These are phyloP conservation scores for Geotrichum europaeum DNA, from an alignment of 1,139 yeast genomes.

Conservation along the genomic window DNA sequence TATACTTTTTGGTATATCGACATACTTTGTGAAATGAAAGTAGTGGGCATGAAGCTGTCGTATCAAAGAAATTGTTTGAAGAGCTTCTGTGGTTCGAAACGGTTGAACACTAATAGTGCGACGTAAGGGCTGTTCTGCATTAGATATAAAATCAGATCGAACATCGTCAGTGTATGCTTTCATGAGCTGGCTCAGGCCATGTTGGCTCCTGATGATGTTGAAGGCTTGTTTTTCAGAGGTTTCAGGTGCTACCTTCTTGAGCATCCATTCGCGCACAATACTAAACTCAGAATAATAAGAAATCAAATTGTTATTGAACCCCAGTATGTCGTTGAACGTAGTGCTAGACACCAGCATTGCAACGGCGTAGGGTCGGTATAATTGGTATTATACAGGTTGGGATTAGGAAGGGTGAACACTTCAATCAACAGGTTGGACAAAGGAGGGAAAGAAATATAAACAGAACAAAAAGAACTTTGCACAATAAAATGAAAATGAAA, in stretches of 20 bases:
- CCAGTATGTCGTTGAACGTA: not conserved
- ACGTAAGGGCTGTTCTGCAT: not conserved
- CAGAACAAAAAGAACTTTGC: not conserved
- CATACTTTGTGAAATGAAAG: slow-evolving; percentile 11
- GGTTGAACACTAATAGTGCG: not conserved
- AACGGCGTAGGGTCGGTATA: not conserved
- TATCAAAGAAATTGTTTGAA: slow-evolving; percentile 8
- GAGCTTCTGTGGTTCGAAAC: slow-evolving; percentile 1
- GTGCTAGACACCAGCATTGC: not conserved
- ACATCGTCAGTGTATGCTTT: slow-evolving; percentile 5
- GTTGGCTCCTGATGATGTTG: not conserved
- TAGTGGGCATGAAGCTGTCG: slow-evolving; percentile 24
- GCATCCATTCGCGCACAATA: slow-evolving; percentile 11
- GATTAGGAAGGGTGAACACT: not conserved
- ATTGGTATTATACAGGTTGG: not conserved
- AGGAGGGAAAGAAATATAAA: not conserved
- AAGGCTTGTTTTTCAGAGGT: slow-evolving; percentile 4
- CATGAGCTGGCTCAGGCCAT: not conserved
- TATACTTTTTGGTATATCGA: slow-evolving; percentile 21
- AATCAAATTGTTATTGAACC: not conserved
- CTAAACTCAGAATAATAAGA: not conserved
- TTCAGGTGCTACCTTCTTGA: not conserved
- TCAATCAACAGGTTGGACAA: not conserved
- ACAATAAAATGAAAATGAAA: not conserved
- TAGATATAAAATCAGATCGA: slow-evolving; percentile 8